Base-by-base conservation (phyloP, 768 basidiomycete species). In the Suillus placidus region DNA sequence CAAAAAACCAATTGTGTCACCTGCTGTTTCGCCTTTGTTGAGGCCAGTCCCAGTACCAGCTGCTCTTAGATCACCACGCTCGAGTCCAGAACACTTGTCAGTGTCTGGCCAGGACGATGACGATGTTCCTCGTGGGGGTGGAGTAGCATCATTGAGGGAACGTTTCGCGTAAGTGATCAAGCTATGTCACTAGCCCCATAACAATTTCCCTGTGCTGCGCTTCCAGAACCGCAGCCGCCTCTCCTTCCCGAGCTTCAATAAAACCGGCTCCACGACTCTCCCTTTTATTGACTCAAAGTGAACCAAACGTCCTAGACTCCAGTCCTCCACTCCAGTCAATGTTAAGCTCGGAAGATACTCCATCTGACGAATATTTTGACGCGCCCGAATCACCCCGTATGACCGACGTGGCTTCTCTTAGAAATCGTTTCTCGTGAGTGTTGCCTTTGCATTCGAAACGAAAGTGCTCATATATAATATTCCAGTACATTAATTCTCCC, bases 401-500 rank as follows among this genome's bases (percentile, higher is more conserved):
- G 47, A 54, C 69, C 0, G 72, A 75, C 51, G 81, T 85, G 1
- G 72, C 84, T 14, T 81, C 83, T 2, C 73, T 84, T 64, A 80
- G 82, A 64, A 80, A 70, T 65, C 79, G 76, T 71, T 83, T 86
- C 66, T 76, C 77, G 86, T 88, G 77, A 79, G 86, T 83, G 7
- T n/a, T 49, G 12, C 45, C 42, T 73, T 72, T 32, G 26, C 66
- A 74, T 76, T 57, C 64, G 72, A 62, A 35, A n/a, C 2, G 16
- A 38, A 6, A 26, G 6, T 47, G 34, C 42, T 67, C 20, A 67
- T 10, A 37, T 3, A n/a, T 16, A 26, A 26, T 4, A 13, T 38
- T 4, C 38, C 69, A 76, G 18, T 26, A 65, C n/a, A 26, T 77
- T 73, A 52, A 77, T 76, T 23, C 74, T 76, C 9, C 79, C 81